Conservation (phyloP, 2,329 filamentous ascomycete species). For the Madurella mycetomatis region DNA sequence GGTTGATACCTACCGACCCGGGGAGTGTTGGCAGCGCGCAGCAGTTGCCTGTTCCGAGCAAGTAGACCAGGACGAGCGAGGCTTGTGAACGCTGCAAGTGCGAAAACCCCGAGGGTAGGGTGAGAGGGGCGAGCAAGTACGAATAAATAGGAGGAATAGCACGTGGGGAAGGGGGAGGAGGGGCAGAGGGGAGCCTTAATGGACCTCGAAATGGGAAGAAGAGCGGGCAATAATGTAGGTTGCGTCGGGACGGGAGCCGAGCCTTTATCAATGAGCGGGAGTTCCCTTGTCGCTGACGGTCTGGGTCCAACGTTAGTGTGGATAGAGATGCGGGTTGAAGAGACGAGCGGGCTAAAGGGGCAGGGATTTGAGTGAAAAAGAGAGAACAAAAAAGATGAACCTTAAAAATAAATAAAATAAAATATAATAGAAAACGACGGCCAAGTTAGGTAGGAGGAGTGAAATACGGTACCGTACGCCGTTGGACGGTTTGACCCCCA, state of each 20-base stretch:
- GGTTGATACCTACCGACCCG: not conserved
- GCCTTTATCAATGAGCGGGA: slow-evolving; percentile 25
- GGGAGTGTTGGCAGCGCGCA: not conserved
- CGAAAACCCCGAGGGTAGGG: not conserved
- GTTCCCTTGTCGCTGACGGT: slow-evolving; percentile 27
- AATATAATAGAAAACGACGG: not conserved
- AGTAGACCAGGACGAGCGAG: not conserved
- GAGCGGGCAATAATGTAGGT: slow-evolving; percentile 24
- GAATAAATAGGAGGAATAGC: slow-evolving; percentile 12
- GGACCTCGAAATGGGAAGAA: slow-evolving; percentile 11
- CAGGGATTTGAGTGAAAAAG: not conserved
- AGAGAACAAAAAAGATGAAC: slow-evolving; percentile 5
- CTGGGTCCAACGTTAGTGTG: slow-evolving; percentile 26
- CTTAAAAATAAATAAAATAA: slow-evolving; percentile 7
- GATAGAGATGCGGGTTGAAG: slow-evolving; percentile 17
- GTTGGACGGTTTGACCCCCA: not conserved
- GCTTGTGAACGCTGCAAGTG: not conserved
- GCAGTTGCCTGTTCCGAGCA: not conserved
- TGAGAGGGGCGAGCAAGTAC: slow-evolving; percentile 7
- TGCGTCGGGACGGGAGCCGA: slow-evolving; percentile 21
- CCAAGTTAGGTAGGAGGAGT: not conserved
- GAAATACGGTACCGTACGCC: not conserved
- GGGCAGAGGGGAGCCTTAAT: slow-evolving; percentile 6
- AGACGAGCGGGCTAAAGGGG: slow-evolving; percentile 16
- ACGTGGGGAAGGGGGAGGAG: slow-evolving; percentile 2